phyloP scores from a whole-genome alignment of 2,329 filamentous ascomycete genomes.

The Fusarium tanahbumbuense region DNA sequence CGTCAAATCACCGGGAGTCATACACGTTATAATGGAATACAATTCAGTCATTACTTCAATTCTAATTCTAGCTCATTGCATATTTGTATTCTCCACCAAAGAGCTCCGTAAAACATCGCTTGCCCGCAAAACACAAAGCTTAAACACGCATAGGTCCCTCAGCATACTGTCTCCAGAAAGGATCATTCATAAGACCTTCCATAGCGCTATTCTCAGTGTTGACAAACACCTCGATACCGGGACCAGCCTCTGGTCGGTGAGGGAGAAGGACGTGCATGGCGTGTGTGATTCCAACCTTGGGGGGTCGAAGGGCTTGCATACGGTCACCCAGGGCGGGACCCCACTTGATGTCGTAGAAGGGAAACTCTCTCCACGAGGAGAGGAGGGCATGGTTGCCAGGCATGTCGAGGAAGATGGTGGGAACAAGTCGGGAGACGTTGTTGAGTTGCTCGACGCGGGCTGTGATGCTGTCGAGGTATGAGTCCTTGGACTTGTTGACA shows the following conservation, averaged over 20 bases:
- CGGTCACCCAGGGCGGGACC: neutral
- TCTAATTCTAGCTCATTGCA: neutral
- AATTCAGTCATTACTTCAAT: neutral
- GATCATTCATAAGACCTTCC: neutral
- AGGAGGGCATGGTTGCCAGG: constrained; percentile 10
- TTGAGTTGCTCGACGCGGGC: neutral
- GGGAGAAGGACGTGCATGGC: constrained; percentile 12
- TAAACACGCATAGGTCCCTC: neutral
- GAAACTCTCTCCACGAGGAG: constrained; percentile 22
- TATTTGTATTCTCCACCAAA: neutral
- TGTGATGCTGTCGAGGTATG: neutral
- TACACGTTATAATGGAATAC: accelerated
- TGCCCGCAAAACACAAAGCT: neutral
- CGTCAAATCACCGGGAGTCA: neutral
- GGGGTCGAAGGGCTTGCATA: constrained; percentile 7
- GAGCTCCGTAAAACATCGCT: neutral
- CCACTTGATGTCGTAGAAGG: constrained; percentile 21
- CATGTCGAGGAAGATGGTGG: constrained; percentile 12
- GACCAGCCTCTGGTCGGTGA: neutral
- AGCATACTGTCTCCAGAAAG: constrained; percentile 6
- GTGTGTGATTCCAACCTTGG: constrained; percentile 9
- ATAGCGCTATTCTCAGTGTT: constrained; percentile 11
- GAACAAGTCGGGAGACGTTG: constrained; percentile 1
- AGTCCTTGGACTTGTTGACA: constrained; percentile 10
- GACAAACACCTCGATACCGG: constrained; percentile 10